Percentiles rank a stretch among this genome's conserved stretches.
Evolutionary conservation across 176 grass and related monocot genomes (phyloP).

Genomic region (Zizania latifolia): DNA sequence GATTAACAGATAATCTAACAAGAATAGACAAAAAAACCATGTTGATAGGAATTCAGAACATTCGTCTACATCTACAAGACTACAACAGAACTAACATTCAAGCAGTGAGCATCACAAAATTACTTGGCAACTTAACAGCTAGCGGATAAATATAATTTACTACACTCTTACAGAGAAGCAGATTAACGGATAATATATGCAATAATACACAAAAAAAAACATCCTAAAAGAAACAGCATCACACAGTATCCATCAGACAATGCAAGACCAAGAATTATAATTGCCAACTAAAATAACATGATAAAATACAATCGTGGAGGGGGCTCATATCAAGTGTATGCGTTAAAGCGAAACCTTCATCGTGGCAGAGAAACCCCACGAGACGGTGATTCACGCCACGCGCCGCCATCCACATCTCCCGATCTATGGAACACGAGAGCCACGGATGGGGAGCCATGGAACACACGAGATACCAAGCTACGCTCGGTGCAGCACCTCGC

Average conservation of each 20-base stretch:
- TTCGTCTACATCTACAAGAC: no score
- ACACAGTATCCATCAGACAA: not conserved
- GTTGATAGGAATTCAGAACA: no score
- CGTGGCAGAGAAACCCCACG: conserved; percentile 16
- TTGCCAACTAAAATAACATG: not conserved
- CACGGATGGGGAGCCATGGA: not conserved
- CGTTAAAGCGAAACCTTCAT: conserved; percentile 33
- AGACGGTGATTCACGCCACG: not conserved
- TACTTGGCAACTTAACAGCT: not conserved
- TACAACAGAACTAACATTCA: not conserved
- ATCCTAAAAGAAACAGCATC: not conserved
- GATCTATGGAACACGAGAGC: not conserved
- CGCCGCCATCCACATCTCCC: not conserved
- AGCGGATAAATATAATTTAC: not conserved
- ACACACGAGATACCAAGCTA: conserved; percentile 31
- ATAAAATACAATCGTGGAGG: not conserved
- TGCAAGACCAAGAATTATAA: no score
- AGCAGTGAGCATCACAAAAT: not conserved
- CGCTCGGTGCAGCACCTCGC: conserved; percentile 29
- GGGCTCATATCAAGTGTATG: conserved; percentile 60
- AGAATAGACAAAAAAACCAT: not conserved
- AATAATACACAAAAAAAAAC: not conserved
- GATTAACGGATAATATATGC: not conserved
- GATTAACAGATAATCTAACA: not conserved
- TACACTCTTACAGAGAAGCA: not conserved